A percentile compares a stretch with the other conserved stretches of the same genome.
phyloP scores from a whole-genome alignment of 371 early-diverging fungal genomes.

The Zychaea mexicana region DNA sequence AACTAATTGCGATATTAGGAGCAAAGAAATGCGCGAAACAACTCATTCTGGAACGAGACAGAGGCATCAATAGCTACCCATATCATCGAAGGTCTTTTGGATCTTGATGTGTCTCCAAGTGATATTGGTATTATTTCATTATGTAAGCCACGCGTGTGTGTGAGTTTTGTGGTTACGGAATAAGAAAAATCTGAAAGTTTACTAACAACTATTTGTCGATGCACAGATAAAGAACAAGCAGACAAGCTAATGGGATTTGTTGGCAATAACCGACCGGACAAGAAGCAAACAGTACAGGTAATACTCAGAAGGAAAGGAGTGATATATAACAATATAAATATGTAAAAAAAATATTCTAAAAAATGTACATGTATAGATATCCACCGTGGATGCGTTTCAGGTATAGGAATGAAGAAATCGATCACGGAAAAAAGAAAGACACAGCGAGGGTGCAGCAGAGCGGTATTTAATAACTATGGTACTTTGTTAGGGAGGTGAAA shows the following conservation, averaged over 20 bases:
- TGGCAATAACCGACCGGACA: constrained; percentile 9
- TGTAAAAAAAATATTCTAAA: no score
- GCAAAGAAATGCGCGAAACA: constrained; percentile 40
- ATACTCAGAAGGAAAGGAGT: constrained; percentile 13
- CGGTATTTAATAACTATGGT: no score
- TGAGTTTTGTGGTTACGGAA: no score
- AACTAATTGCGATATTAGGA: constrained; percentile 25
- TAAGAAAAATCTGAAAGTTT: background rate
- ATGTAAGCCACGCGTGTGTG: constrained; percentile 46
- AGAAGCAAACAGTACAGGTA: constrained; percentile 34
- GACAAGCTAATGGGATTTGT: constrained; percentile 48
- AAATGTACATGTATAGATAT: constrained; percentile 40
- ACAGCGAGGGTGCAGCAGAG: background rate
- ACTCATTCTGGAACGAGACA: constrained; percentile 56
- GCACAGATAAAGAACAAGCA: constrained; percentile 74
- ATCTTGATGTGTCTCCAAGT: constrained; percentile 34
- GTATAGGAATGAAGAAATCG: constrained; percentile 12
- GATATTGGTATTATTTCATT: constrained; percentile 72
- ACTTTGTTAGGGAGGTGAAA: constrained; percentile 84
- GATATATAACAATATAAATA: no score
- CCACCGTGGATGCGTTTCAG: constrained; percentile 88
- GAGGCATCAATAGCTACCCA: constrained; percentile 54
- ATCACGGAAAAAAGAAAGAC: background rate
- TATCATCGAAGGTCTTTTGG: constrained; percentile 42
- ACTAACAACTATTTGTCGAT: background rate